A percentile compares a stretch with the other conserved stretches of the same genome.
Conservation (phyloP, 345 rosid genomes). For the Rubroshorea leprosula region DNA sequence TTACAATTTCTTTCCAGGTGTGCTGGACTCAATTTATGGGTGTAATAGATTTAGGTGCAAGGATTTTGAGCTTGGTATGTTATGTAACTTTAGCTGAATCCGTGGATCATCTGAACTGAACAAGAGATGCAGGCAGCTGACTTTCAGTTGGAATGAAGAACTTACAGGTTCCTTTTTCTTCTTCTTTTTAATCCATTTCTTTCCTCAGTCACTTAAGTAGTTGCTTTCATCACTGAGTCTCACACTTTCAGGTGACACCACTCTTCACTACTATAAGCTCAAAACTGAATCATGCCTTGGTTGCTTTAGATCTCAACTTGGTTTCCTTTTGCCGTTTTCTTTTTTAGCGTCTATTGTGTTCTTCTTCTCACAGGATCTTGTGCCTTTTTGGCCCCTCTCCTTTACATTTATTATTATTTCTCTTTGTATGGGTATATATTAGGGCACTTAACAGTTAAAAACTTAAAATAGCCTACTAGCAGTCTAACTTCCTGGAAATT, state of each 20-base stretch:
- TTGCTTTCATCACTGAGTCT: neutral
- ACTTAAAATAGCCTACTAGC: neutral
- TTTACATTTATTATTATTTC: too few species aligned
- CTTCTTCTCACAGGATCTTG: neutral
- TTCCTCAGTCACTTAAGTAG: neutral
- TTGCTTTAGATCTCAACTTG: neutral
- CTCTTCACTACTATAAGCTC: neutral
- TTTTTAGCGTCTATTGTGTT: too few species aligned
- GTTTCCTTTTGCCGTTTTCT: neutral
- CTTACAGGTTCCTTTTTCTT: constrained; percentile 67
- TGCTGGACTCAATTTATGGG: constrained; percentile 10
- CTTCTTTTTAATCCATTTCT: neutral
- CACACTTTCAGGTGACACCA: neutral
- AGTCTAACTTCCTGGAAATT: neutral
- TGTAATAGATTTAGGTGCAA: neutral
- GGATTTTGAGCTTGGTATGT: constrained; percentile 4
- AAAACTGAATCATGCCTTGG: neutral
- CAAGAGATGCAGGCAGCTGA: constrained; percentile 42
- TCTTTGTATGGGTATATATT: neutral
- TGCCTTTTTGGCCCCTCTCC: neutral
- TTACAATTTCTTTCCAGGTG: constrained; percentile 17
- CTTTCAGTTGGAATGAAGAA: constrained; percentile 61
- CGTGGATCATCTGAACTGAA: constrained; percentile 22
- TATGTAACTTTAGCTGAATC: constrained; percentile 11
- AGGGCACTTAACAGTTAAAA: neutral